Evolutionary conservation across 2,329 filamentous ascomycete genomes (phyloP), one percentile per base, ranked within the genome.

Genomic region (Chrysoporthe puriensis): DNA sequence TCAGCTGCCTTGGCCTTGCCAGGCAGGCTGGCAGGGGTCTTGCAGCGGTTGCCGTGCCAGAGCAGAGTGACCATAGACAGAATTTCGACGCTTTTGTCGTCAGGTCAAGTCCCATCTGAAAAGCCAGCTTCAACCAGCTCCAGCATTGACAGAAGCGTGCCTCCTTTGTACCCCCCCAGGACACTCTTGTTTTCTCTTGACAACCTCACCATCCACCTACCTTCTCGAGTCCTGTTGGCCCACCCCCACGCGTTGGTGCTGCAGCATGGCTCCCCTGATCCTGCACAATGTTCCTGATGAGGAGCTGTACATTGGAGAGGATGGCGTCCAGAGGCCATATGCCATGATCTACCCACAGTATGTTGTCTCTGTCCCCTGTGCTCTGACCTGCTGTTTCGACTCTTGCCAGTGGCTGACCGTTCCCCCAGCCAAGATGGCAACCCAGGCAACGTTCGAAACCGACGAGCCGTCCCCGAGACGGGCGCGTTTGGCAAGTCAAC

Each of bases 221-320:
- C 60, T 36, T n/a, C 46, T 57, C 48, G 16, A 32, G 40, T n/a
- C 40, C 61, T 63, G 32, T 42, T 52, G 48, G 32, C 16, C 43
- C 16, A 11, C 7, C 54, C 26, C 43, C 21, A 52, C 61, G 46
- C 6, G 6, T n/a, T 40, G 52, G 32, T 42, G 52, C 65, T 43
- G 44, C 63, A 75, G 71, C 71, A 90, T 90, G 87, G 84, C 87
- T 67, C 88, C 88, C 72, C 80, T 90, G 67, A 90, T 90, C 74
- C 80, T 91, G 44, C 88, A 91, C 75, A 90, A 90, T 75, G 88
- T 90, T 71, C 88, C 88, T 66, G 88, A 90, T 71, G 88, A 90
- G 62, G 88, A 90, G 75, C 85, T 88, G 62, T 90, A 90, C 75
- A 79, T 87, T 6, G 88, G 88, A 67, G 86, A 89, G 64, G 88